Base-by-base conservation (phyloP, 177 flowering plant genomes). In the Telopea speciosissima region DNA sequence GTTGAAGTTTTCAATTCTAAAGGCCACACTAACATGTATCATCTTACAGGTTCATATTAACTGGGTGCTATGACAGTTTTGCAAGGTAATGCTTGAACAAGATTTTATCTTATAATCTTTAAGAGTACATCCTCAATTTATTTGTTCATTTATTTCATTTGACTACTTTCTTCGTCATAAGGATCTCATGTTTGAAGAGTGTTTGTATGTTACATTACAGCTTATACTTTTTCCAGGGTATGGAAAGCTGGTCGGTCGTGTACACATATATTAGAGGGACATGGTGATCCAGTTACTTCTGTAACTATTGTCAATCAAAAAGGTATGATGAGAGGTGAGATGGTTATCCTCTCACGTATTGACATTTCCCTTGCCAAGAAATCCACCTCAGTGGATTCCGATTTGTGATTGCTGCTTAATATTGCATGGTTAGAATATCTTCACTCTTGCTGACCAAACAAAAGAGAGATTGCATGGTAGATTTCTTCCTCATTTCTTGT, bases 11-110 rank as follows among this genome's bases (percentile, higher is more conserved):
- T 65, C 11, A 23, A 28, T 59, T 24, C 31, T 24, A 36, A 36
- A 22, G 1, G 13, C 36, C 56, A 36, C 25, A 56, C 59, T 75
- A 45, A 73, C 52, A 24, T 63, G 6, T 76, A 63, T 75, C 56
- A 62, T 82, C 23, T 81, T 61, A 74, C 89, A 93, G 99, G 84
- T 86, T 90, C 68, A 83, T 95, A 74, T 78, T 95, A 82, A 86
- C 97, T 0, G 99, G 99, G n/a, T 88, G 93, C 83, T 95, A 89
- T 81, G 99, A 95, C 84, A 78, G 88, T 74, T 75, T 88, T 31
- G 97, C 87, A 83, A 91, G 99, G 99, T 95, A 79, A 8, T 7
- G 54, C 49, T 24, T 11, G 13, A 22, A 9, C 1, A 36, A 8
- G 17, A 13, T 28, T 31, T 36, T 70, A n/a, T 62, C 2, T 9